Evolutionary conservation across 2,329 filamentous ascomycete genomes (phyloP).

Genomic region (Arthrobotrys entomopaga): DNA sequence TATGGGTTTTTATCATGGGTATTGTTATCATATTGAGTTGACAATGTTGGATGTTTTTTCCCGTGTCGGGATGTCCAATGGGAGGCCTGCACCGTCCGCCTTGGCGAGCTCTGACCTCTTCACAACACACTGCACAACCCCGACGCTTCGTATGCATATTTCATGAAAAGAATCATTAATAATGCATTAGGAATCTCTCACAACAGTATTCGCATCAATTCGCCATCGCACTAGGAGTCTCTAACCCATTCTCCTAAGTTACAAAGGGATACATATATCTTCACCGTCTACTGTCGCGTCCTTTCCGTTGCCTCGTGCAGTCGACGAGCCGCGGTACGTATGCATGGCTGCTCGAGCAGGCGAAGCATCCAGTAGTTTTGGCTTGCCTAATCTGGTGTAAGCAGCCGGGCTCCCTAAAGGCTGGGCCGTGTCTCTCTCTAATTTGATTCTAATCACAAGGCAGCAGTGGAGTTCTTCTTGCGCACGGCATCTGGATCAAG

Average conservation of each 20-base stretch:
- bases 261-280: neutral
- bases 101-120: neutral
- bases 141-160: conserved; percentile 12
- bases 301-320: conserved; percentile 16
- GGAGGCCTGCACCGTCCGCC: conserved; percentile 8
- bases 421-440: conserved; percentile 31
- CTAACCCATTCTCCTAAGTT: neutral
- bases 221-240: neutral
- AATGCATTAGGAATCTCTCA: neutral
- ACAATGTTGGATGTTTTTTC: conserved; percentile 31
- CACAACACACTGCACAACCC: neutral
- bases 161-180: neutral
- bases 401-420: conserved; percentile 25
- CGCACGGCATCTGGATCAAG: conserved; percentile 30
- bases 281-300: conserved; percentile 8
- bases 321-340: conserved; percentile 32
- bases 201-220: neutral
- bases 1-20: conserved; percentile 2
- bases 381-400: conserved; percentile 44
- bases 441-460: conserved; percentile 40
- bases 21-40: conserved; percentile 19
- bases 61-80: conserved; percentile 10
- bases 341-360: conserved; percentile 6
- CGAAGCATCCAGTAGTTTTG: conserved; percentile 37
- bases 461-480: conserved; percentile 12